Evolutionary conservation across 352 stramenopile genomes (phyloP), one percentile per base, ranked within the genome.

Genomic region (Globisporangium parvum): DNA sequence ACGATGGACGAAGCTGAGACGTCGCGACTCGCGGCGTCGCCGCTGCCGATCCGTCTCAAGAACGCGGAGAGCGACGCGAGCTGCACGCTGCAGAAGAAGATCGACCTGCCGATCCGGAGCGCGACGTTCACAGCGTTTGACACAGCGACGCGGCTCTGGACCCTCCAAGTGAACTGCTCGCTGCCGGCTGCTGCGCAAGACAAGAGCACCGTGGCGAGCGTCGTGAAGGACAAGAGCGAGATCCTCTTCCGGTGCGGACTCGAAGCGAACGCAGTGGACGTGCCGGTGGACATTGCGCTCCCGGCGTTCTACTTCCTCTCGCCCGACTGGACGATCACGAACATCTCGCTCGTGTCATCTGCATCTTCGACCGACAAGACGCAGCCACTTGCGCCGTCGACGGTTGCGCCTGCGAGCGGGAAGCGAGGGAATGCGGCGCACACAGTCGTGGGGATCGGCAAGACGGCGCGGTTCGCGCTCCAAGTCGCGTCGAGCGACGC

Each of bases 111-210:
- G 5, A 59, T 63, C 28, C 49, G 49, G 9, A 41, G 45, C 44
- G 57, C 49, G 28, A 53, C 45, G 39, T 40, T 67, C 48, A 64
- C 55, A n/a, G 41, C 55, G n/a, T 64, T 46, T 20, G 47, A 60
- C 26, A 6, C 9, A 14, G 20, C 41, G 9, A 64, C 60, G 17
- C 45, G 33, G 18, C 50, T 67, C 33, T 65, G 59, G 59, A 60
- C 59, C 37, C 44, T 67, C 21, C 49, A 59, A 12, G 33, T 67
- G 37, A 67, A 67, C 40, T 63, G 48, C 55, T 67, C 60, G 31
- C 14, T 67, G 17, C 55, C 60, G 1, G 51, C 53, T 21, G 46
- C 39, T 23, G 41, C 54, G 31, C 44, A 45, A 11, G 53, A 62
- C 41, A 28, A 59, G 35, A 48, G 53, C 2, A 12, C 60, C 0